Percentiles rank a stretch among this genome's conserved stretches.
Conservation (phyloP, 2,329 filamentous ascomycete genomes). For the Fusarium clavum region DNA sequence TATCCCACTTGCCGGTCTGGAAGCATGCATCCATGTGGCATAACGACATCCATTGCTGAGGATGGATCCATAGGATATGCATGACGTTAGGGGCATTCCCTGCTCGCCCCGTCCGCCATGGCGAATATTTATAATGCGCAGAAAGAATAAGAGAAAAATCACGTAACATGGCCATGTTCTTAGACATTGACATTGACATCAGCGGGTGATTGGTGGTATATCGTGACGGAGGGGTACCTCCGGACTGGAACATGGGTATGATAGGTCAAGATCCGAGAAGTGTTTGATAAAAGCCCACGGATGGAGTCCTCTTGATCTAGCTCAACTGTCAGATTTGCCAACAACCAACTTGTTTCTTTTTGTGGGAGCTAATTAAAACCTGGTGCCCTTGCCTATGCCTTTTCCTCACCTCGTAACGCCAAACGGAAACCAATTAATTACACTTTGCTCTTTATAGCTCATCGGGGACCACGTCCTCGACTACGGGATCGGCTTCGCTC, state of each 20-base stretch:
- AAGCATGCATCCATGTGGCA: conserved; percentile 1
- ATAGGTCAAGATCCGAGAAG: conserved; percentile 23
- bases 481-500: conserved; percentile 57
- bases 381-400: conserved; percentile 7
- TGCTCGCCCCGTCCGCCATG: conserved; percentile 1
- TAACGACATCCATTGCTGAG: conserved; percentile 2
- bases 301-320: conserved; percentile 39
- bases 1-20: conserved; percentile 3
- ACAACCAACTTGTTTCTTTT: conserved; percentile 40
- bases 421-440: conserved; percentile 36
- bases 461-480: conserved; percentile 52
- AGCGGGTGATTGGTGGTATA: conserved; percentile 16
- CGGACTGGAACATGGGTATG: conserved; percentile 25
- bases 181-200: conserved; percentile 20
- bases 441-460: conserved; percentile 23
- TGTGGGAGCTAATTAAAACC: conserved; percentile 38
- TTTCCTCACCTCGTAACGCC: conserved; percentile 37
- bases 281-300: conserved; percentile 15
- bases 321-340: conserved; percentile 36
- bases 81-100: conserved; percentile 6
- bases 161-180: background rate
- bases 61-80: conserved; percentile 1
- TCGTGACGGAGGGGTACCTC: conserved; percentile 24
- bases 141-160: conserved; percentile 24
- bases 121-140: conserved; percentile 13